Conservation (phyloP, 805 yeast species). For the Saccharomyces mikatae region DNA sequence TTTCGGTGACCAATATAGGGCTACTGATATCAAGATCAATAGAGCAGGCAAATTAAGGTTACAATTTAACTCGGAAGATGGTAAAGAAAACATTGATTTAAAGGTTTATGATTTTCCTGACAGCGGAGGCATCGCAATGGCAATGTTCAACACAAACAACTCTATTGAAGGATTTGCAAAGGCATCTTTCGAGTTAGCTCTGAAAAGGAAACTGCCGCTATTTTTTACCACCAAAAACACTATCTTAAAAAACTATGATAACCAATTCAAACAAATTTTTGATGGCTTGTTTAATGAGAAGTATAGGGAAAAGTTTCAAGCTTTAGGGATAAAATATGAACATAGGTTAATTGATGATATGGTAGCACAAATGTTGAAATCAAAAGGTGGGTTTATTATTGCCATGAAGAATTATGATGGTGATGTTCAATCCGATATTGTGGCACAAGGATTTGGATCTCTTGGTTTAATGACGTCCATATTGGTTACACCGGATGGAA, state of each 20-base stretch:
- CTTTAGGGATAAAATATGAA: slow-evolving; percentile 59
- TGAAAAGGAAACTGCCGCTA: slow-evolving; percentile 53
- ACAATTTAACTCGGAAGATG: slow-evolving; percentile 54
- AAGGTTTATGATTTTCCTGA: slow-evolving; percentile 51
- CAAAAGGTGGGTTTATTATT: slow-evolving; percentile 73
- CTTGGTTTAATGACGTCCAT: slow-evolving; percentile 80
- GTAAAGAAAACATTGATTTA: slow-evolving; percentile 5
- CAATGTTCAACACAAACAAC: slow-evolving; percentile 79
- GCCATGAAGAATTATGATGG: slow-evolving; percentile 83
- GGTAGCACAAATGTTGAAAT: slow-evolving; percentile 84
- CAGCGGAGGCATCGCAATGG: slow-evolving; percentile 58
- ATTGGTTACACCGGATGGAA: slow-evolving; percentile 76
- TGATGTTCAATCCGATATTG: slow-evolving; percentile 78
- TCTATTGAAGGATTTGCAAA: slow-evolving; percentile 73
- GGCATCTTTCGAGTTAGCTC: slow-evolving; percentile 71
- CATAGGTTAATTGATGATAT: slow-evolving; percentile 80
- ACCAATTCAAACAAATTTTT: slow-evolving; percentile 74
- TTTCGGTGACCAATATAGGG: slow-evolving; percentile 77
- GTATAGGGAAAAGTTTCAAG: slow-evolving; percentile 51
- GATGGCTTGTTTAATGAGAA: slow-evolving; percentile 54
- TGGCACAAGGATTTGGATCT: slow-evolving; percentile 83
- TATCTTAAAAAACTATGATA: slow-evolving; percentile 73
- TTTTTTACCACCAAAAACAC: slow-evolving; percentile 73
- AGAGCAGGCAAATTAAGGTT: slow-evolving; percentile 55
- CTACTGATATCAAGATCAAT: slow-evolving; percentile 62